Conservation (phyloP, 2,329 filamentous ascomycete genomes). For the Neoarthrinium moseri region DNA sequence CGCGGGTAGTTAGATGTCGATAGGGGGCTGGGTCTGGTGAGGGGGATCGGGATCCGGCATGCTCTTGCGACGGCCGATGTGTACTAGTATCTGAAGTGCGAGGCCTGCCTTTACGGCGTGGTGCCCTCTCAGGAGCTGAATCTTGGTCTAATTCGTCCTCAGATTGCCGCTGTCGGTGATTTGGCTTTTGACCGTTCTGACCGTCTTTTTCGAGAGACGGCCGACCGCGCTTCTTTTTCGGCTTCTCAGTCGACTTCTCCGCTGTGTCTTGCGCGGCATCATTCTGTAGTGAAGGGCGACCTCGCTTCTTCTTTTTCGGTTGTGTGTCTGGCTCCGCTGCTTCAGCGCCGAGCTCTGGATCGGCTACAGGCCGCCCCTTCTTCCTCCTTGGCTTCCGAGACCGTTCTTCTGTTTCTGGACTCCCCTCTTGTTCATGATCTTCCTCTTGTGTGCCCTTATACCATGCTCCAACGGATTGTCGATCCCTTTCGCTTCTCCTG, state of each 20-base stretch:
- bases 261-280: neutral
- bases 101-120: neutral
- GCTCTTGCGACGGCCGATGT: conserved; percentile 6
- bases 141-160: neutral
- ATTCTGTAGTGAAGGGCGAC: conserved; percentile 6
- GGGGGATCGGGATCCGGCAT: conserved; percentile 20
- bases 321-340: neutral
- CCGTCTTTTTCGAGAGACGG: conserved; percentile 13
- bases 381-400: conserved; percentile 8
- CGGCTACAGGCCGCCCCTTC: neutral
- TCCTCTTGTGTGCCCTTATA: neutral
- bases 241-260: neutral
- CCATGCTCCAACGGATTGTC: neutral
- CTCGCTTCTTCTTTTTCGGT: conserved; percentile 12
- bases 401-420: conserved; percentile 2
- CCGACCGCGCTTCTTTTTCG: conserved; percentile 10
- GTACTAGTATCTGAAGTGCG: neutral
- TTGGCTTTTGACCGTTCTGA: neutral
- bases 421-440: neutral
- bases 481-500: conserved; percentile 6
- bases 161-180: neutral
- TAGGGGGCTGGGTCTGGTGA: conserved; percentile 33
- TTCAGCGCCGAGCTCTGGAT: neutral
- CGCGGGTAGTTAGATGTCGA: conserved; percentile 50
- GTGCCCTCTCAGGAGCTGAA: neutral